Evolutionary conservation across 1,284 basidiomycete genomes (phyloP), one percentile per base, ranked within the genome.

Genomic region (Singerocomus rubriflavus): DNA sequence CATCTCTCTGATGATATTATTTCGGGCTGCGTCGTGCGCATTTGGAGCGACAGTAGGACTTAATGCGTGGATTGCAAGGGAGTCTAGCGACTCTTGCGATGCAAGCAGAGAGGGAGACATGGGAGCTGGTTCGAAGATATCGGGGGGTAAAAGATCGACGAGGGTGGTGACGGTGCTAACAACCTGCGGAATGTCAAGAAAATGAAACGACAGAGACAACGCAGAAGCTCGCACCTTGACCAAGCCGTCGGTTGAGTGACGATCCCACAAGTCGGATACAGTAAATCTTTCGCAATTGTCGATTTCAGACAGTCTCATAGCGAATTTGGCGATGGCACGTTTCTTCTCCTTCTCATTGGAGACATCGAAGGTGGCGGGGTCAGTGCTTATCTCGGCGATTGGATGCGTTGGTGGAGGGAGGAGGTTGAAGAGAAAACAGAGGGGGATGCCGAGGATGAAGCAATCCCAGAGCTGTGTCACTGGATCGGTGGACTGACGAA

Each of bases 341-440:
- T 86, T 93, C 78, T 85, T 88, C 55, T 81, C 81, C 55, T 81
- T 80, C 58, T 91, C 86, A 48, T 89, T 88, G 48, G 84, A 79
- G 40, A 80, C 73, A 33, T 90, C 83, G 55, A 81, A 83, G 31
- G 75, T 71, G 31, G 80, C 77, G 47, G 84, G 78, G 58, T 83
- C 76, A 6, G 87, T 90, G 66, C 84, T 80, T 64, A 89, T 81
- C 21, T 66, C 61, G 56, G 81, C 78, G 69, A 83, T 88, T 39
- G 82, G 79, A 55, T 78, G 76, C 51, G 81, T 80, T 10, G 78
- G 68, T 51, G 79, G 75, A 37, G 89, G 88, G 51, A 96, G 84
- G 64, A 88, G 84, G 73, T 99, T 97, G 79, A 91, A 96, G 61
- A 99, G 86, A 73, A 88, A 94, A 74, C 93, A 96, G 56, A 99